Evolutionary conservation across 768 basidiomycete species (phyloP).

Genomic region (Lentinus tigrinus): DNA sequence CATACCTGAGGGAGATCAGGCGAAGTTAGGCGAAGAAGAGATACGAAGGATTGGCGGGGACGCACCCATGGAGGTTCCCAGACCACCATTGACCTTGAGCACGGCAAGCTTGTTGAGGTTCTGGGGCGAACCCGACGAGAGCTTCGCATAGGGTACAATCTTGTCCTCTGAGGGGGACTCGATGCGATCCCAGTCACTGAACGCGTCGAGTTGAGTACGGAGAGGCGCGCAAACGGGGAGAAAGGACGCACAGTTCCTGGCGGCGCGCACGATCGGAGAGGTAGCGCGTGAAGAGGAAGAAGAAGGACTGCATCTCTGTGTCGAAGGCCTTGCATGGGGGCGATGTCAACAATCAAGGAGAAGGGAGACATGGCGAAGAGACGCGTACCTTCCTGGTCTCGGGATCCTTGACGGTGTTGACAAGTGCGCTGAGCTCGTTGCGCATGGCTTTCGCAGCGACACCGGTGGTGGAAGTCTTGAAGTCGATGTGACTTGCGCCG

Average conservation of each 20-base stretch:
- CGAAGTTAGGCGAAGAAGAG: background rate
- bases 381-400: slow-evolving; percentile 72
- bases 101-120: slow-evolving; percentile 92
- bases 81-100: slow-evolving; percentile 93
- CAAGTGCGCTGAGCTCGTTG: slow-evolving; percentile 95
- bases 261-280: slow-evolving; percentile 48
- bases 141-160: slow-evolving; percentile 77
- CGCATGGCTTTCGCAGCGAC: slow-evolving; percentile 89
- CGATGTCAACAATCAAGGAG: slow-evolving; percentile 8
- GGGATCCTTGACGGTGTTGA: slow-evolving; percentile 78
- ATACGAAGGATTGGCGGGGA: slow-evolving; percentile 3
- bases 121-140: slow-evolving; percentile 57
- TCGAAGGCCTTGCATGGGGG: slow-evolving; percentile 67
- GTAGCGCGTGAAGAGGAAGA: slow-evolving; percentile 94
- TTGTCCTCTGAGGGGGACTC: slow-evolving; percentile 83
- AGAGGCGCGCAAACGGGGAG: slow-evolving; percentile 5
- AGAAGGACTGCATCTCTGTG: slow-evolving; percentile 96
- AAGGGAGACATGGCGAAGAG: slow-evolving; percentile 3
- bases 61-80: slow-evolving; percentile 86
- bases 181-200: slow-evolving; percentile 60
- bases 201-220: background rate
- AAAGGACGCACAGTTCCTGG: slow-evolving; percentile 71
- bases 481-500: slow-evolving; percentile 84
- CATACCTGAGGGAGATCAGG: slow-evolving; percentile 49
- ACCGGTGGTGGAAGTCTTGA: slow-evolving; percentile 88